These are phyloP conservation scores for Linnemannia elongata DNA, from an alignment of 192 early-diverging fungal species.

Conservation along the genomic window DNA sequence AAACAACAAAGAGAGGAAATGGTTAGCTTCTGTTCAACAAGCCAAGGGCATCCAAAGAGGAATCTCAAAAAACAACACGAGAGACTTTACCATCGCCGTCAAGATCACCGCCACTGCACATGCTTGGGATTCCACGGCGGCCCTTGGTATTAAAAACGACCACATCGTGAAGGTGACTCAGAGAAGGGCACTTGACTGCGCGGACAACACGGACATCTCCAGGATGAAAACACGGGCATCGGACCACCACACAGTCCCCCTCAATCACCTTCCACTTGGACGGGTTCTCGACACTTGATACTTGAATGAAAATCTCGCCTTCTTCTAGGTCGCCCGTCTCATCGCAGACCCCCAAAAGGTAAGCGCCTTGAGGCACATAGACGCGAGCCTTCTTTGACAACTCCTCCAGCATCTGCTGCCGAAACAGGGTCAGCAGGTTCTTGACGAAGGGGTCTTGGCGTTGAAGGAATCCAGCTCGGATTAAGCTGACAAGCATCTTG, in stretches of 20 bases:
- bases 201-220: conserved; percentile 72
- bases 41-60: background rate
- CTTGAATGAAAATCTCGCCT: conserved; percentile 66
- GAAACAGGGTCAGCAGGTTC: conserved; percentile 61
- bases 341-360: conserved; percentile 69
- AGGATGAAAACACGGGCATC: conserved; percentile 77
- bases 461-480: conserved; percentile 63
- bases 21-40: background rate
- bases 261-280: conserved; percentile 41
- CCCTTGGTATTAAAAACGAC: conserved; percentile 82
- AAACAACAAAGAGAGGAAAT: background rate
- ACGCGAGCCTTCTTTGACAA: conserved; percentile 68
- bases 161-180: conserved; percentile 72
- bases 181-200: conserved; percentile 64
- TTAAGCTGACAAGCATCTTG: conserved; percentile 54
- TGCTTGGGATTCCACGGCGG: conserved; percentile 76
- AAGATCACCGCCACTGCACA: conserved; percentile 86
- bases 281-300: conserved; percentile 38
- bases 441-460: conserved; percentile 59
- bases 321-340: conserved; percentile 60
- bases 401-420: conserved; percentile 60
- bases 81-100: conserved; percentile 76
- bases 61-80: background rate
- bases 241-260: conserved; percentile 60
- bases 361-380: conserved; percentile 65